Conservation (phyloP, 2,329 filamentous ascomycete genomes). For the Trichoderma endophyticum region DNA sequence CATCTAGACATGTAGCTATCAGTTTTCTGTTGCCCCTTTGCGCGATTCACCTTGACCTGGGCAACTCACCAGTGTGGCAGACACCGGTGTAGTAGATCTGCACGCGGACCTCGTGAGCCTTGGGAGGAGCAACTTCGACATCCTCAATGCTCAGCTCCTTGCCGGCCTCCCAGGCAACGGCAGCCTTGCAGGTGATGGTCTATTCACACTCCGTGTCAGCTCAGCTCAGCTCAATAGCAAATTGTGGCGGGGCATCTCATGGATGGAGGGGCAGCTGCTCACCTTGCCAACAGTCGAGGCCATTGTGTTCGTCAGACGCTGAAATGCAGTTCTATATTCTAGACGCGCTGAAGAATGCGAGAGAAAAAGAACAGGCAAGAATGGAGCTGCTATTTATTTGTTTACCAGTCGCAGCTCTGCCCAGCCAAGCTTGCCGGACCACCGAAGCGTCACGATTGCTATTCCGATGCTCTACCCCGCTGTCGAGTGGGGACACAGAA, state of each 20-base stretch:
- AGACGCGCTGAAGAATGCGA: not conserved
- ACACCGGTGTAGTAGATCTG: slow-evolving; percentile 97
- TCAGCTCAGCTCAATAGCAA: not conserved
- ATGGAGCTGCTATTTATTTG: slow-evolving; percentile 13
- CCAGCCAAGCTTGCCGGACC: not conserved
- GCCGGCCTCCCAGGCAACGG: slow-evolving; percentile 94
- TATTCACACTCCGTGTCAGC: slow-evolving; percentile 34
- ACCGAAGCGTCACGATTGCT: not conserved
- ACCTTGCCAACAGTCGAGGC: slow-evolving; percentile 54
- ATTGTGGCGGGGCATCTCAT: slow-evolving; percentile 25
- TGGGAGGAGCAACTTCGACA: slow-evolving; percentile 84
- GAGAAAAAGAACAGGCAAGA: not conserved
- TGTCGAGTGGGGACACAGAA: not conserved
- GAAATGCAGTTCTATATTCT: not conserved
- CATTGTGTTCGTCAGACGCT: slow-evolving; percentile 32
- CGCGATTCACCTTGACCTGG: not conserved
- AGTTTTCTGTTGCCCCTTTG: not conserved
- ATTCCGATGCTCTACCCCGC: slow-evolving; percentile 11
- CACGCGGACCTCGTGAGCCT: slow-evolving; percentile 92
- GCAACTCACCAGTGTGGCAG: slow-evolving; percentile 79
- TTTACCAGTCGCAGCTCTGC: not conserved
- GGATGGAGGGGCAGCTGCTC: slow-evolving; percentile 30
- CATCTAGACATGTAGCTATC: slow-evolving; percentile 52
- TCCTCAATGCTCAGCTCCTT: slow-evolving; percentile 88
- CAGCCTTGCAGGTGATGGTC: slow-evolving; percentile 96